Evolutionary conservation across 345 rosid genomes (phyloP).

Genomic region (Camelina hispida): DNA sequence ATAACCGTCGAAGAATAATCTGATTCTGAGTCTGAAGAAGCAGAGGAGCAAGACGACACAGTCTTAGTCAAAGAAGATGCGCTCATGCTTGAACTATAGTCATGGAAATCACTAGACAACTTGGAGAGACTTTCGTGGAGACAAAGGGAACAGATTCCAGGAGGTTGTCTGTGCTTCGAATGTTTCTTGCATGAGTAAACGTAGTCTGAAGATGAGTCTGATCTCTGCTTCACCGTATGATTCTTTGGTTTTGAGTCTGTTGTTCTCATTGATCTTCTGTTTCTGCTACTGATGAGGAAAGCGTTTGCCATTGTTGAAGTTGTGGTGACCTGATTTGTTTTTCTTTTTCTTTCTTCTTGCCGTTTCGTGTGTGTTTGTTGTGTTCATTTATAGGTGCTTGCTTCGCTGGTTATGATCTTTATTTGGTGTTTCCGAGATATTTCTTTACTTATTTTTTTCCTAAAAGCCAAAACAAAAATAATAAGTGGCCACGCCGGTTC

Average conservation of each 20-base stretch:
- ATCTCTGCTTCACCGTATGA: slow-evolving; percentile 26
- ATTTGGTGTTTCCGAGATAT: slow-evolving; percentile 41
- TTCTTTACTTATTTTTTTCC: slow-evolving; percentile 12
- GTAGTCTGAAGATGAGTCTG: slow-evolving; percentile 33
- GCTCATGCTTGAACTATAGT: slow-evolving; percentile 20
- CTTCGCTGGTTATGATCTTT: slow-evolving; percentile 34
- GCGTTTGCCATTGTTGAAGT: slow-evolving; percentile 39
- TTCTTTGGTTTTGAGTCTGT: slow-evolving; percentile 35
- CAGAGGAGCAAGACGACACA: slow-evolving; percentile 34
- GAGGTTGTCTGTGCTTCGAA: slow-evolving; percentile 45
- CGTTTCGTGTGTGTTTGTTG: slow-evolving; percentile 13
- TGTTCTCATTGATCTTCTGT: slow-evolving; percentile 40
- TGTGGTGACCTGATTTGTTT: slow-evolving; percentile 27
- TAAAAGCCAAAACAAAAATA: not conserved
- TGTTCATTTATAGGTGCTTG: slow-evolving; percentile 40
- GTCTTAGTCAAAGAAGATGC: slow-evolving; percentile 37
- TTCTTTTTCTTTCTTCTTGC: slow-evolving; percentile 14
- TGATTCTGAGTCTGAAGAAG: slow-evolving; percentile 38
- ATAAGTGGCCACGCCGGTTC: not conserved
- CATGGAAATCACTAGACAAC: slow-evolving; percentile 38
- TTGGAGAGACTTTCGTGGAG: slow-evolving; percentile 41
- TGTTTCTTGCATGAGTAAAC: slow-evolving; percentile 41
- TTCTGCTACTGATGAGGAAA: slow-evolving; percentile 40
- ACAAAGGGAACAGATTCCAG: slow-evolving; percentile 45
- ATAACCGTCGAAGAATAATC: slow-evolving; percentile 33